Base-by-base conservation (phyloP, 1,284 basidiomycete species). In the Heterobasidion occidentale region DNA sequence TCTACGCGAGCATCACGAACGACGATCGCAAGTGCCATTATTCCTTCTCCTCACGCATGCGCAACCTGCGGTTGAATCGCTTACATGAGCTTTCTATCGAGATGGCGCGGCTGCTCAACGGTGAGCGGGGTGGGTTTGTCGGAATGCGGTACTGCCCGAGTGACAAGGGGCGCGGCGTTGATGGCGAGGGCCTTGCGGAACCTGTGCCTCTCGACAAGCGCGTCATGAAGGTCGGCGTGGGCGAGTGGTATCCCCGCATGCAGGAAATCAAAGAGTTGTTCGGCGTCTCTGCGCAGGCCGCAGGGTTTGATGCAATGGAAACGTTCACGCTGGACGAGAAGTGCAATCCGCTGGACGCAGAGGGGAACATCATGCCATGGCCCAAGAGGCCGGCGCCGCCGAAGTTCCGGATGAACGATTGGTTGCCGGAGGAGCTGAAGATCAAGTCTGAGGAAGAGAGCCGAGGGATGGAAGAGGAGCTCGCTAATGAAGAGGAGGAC, bases 21-120 rank as follows among this genome's bases (percentile, higher is more conserved):
- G 68, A 69, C 7, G 74, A 75, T 52, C 66, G 72, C 48, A 72
- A 71, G 58, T 64, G 62, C 58, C 62, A 61, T 4, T 44, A 58
- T 20, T 71, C 72, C n/a, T 70, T 67, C 61, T 61, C 66, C 46
- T 54, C 66, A 3, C 72, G 76, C 14, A 64, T 76, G 57, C 70
- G 72, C 49, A 61, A 64, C 38, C 49, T 76, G 57, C 69, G 75
- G 14, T 35, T 77, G 11, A 58, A 66, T 36, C 69, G 77, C 11
- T 67, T 74, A 58, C 64, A 68, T 44, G 47, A 61, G n/a, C 61
- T 75, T 47, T 56, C 61, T 8, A 35, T 61, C 45, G 59, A 65
- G 38, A 56, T 70, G 48, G 66, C 65, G 20, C 57, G 62, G 49
- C 52, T 64, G 9, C 64, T 74, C 7, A 59, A 61, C 15, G 74